Evolutionary conservation across 1,284 basidiomycete species (phyloP).

Genomic region (Melampsora occidentalis): DNA sequence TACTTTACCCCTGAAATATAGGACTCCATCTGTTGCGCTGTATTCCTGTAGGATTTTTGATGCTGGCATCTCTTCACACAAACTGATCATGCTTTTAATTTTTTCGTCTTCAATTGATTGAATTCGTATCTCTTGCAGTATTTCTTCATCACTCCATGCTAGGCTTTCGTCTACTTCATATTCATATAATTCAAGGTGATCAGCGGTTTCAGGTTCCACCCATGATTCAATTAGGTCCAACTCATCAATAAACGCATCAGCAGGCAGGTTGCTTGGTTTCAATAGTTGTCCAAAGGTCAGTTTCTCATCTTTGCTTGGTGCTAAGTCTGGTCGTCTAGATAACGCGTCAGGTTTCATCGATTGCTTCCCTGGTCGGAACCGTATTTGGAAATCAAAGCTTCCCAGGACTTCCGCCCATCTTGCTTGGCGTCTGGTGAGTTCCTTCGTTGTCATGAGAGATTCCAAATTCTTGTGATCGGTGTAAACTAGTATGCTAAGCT

Average conservation of each 20-base stretch:
- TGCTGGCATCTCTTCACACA: too few species aligned
- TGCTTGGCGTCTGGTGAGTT: slow-evolving; percentile 4
- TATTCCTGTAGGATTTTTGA: too few species aligned
- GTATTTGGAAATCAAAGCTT: slow-evolving; percentile 9
- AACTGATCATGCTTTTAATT: too few species aligned
- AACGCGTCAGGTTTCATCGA: neutral
- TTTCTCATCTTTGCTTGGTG: neutral
- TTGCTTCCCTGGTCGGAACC: neutral
- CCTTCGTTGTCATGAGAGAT: slow-evolving; percentile 18
- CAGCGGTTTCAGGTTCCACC: too few species aligned
- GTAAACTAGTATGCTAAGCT: neutral
- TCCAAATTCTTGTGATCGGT: slow-evolving; percentile 22
- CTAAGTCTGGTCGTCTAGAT: neutral
- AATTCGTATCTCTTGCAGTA: too few species aligned
- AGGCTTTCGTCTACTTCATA: too few species aligned
- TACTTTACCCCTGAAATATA: too few species aligned
- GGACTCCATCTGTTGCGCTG: too few species aligned
- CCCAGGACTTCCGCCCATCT: slow-evolving; percentile 6
- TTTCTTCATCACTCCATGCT: too few species aligned
- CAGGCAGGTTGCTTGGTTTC: neutral
- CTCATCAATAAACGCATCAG: neutral
- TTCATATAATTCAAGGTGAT: too few species aligned
- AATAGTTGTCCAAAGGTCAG: slow-evolving; percentile 7
- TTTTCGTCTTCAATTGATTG: too few species aligned
- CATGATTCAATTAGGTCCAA: too few species aligned